These are phyloP conservation scores for Cladosporium halotolerans DNA, from an alignment of 2,329 filamentous ascomycete species.

Conservation along the genomic window DNA sequence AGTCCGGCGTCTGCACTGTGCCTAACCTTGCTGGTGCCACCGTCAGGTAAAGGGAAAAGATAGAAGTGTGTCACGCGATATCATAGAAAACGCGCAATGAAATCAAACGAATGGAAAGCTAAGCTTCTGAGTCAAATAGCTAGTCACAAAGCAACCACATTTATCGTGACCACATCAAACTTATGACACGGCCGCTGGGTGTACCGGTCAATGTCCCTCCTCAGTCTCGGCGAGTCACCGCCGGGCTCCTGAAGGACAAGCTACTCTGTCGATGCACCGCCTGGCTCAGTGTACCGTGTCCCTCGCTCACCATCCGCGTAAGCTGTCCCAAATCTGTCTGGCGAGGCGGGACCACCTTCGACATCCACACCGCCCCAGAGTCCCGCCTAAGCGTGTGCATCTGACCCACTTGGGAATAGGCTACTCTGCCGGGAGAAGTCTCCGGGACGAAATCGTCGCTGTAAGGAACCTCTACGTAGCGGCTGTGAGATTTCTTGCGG, in stretches of 20 bases:
- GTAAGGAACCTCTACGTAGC: slow-evolving; percentile 17
- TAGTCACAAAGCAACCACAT: background rate
- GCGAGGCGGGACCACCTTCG: slow-evolving; percentile 10
- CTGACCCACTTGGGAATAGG: slow-evolving; percentile 15
- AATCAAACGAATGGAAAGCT: background rate
- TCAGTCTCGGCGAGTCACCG: background rate
- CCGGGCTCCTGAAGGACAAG: background rate
- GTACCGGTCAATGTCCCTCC: too few relatives aligned
- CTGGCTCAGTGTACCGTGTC: slow-evolving; percentile 25
- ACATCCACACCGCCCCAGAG: slow-evolving; percentile 14
- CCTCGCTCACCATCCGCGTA: slow-evolving; percentile 23
- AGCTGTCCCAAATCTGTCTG: slow-evolving; percentile 19
- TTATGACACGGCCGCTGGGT: too few relatives aligned
- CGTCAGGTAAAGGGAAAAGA: slow-evolving; percentile 58
- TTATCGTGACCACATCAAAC: background rate
- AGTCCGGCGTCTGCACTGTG: slow-evolving; percentile 78
- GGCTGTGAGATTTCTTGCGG: slow-evolving; percentile 3
- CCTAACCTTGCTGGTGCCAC: slow-evolving; percentile 71
- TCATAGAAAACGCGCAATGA: slow-evolving; percentile 8
- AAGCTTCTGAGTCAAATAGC: background rate
- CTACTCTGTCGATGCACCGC: slow-evolving; percentile 17
- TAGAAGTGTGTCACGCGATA: background rate
- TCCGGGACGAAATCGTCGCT: slow-evolving; percentile 19
- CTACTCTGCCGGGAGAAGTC: slow-evolving; percentile 18
- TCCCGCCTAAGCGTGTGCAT: slow-evolving; percentile 14